Percentiles rank a stretch among this genome's conserved stretches.
Evolutionary conservation across 306 rosid genomes (phyloP).

Genomic region (Medicago lupulina): DNA sequence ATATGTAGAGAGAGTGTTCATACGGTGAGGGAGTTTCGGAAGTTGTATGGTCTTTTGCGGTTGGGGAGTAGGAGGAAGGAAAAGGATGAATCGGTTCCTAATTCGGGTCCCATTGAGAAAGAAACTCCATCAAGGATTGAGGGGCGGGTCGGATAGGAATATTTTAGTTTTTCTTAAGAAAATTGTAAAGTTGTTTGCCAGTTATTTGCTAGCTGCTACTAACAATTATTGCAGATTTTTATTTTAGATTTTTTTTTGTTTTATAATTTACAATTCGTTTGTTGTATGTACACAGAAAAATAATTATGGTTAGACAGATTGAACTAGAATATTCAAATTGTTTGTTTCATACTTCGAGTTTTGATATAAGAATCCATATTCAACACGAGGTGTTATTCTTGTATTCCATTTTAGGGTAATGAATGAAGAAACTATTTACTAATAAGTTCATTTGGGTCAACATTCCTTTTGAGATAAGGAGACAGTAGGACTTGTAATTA

Average conservation of each 20-base stretch:
- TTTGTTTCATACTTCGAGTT: neutral
- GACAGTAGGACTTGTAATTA: neutral
- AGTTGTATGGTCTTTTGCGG: constrained; percentile 78
- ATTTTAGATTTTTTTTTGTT: neutral
- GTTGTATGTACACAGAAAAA: constrained; percentile 28
- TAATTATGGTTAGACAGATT: constrained; percentile 6
- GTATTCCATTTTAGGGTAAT: no score
- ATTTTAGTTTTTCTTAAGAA: neutral
- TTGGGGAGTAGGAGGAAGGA: constrained; percentile 79
- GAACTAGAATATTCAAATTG: neutral
- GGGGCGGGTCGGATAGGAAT: constrained; percentile 29
- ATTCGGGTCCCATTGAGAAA: constrained; percentile 48
- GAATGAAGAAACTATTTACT: no score
- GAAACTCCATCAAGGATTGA: constrained; percentile 44
- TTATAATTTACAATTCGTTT: neutral
- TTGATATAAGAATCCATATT: neutral
- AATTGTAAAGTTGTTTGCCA: constrained; percentile 38
- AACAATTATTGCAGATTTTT: constrained; percentile 30
- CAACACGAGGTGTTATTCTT: constrained; percentile 15
- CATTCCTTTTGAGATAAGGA: neutral
- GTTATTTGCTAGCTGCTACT: constrained; percentile 15
- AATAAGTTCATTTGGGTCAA: constrained; percentile 1
- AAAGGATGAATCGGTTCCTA: constrained; percentile 52
- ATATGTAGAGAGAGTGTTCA: constrained; percentile 67
- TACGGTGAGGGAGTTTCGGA: constrained; percentile 76